A percentile compares a stretch with the other conserved stretches of the same genome.
phyloP scores from a whole-genome alignment of 352 stramenopile genomes.

The Phytophthora citricola region DNA sequence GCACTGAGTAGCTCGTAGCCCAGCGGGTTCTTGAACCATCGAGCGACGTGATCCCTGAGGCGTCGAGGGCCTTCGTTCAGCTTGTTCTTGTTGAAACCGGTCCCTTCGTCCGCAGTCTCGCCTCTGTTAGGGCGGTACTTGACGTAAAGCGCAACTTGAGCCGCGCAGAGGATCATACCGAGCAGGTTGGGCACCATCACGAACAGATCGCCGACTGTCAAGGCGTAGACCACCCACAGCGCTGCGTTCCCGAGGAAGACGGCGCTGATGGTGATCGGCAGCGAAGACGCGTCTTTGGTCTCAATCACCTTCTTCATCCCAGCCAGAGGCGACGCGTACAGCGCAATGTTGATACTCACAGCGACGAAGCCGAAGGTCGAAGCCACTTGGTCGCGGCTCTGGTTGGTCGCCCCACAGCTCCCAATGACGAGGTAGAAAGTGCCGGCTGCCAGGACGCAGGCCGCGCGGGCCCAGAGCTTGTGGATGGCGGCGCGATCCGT shows the following conservation, averaged over 20 bases:
- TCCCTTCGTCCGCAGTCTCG: conserved; percentile 13
- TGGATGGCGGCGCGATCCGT: conserved; percentile 26
- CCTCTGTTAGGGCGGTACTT: conserved; percentile 22
- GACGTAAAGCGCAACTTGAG: conserved; percentile 39
- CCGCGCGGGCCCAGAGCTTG: conserved; percentile 30
- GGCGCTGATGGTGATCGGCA: conserved; percentile 37
- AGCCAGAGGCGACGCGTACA: conserved; percentile 39
- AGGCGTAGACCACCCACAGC: conserved; percentile 38
- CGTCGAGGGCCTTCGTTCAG: conserved; percentile 10
- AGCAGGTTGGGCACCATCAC: conserved; percentile 43
- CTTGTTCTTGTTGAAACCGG: conserved; percentile 23
- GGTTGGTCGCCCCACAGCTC: conserved; percentile 31
- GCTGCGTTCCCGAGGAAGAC: conserved; percentile 39
- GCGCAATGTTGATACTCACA: conserved; percentile 36
- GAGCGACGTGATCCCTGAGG: conserved; percentile 9
- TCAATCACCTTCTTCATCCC: conserved; percentile 46
- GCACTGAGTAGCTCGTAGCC: conserved; percentile 28
- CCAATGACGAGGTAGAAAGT: conserved; percentile 42
- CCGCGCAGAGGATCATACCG: conserved; percentile 33
- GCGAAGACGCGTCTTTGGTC: conserved; percentile 34
- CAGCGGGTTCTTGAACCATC: conserved; percentile 33
- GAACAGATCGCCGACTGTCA: conserved; percentile 32
- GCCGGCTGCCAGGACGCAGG: conserved; percentile 13
- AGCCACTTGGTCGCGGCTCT: conserved; percentile 33
- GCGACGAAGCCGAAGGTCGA: conserved; percentile 36